A percentile compares a stretch with the other conserved stretches of the same genome.
These are phyloP conservation scores for Backusella westeae DNA, from an alignment of 192 early-diverging fungal species.

Conservation along the genomic window DNA sequence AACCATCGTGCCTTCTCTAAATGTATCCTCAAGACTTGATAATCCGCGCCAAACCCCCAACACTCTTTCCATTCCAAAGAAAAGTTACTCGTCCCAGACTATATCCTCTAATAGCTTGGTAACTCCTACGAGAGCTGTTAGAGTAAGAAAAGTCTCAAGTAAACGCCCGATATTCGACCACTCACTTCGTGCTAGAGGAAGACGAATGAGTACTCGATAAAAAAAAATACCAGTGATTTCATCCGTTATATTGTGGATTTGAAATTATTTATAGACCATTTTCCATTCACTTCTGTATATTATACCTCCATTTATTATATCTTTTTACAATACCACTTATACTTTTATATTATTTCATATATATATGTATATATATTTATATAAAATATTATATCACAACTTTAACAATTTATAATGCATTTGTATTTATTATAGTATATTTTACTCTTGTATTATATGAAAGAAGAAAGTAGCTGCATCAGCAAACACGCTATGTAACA, in stretches of 20 bases:
- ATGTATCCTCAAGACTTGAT: not conserved
- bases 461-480: too few relatives aligned
- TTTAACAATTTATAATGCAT: too few relatives aligned
- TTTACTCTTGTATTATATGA: too few relatives aligned
- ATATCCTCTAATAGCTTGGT: not conserved
- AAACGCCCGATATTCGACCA: constrained; percentile 28
- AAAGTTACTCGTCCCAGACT: not conserved
- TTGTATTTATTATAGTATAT: too few relatives aligned
- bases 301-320: not conserved
- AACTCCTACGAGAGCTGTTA: not conserved
- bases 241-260: not conserved
- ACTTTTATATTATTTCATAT: not conserved
- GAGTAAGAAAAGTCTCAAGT: constrained; percentile 25
- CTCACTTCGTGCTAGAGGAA: constrained; percentile 1
- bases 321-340: not conserved
- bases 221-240: not conserved
- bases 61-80: not conserved
- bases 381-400: not conserved
- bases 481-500: too few relatives aligned
- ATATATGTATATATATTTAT: not conserved
- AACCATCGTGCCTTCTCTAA: not conserved
- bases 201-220: constrained; percentile 17
- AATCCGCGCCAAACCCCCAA: not conserved
- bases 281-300: not conserved
- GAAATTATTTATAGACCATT: not conserved